A percentile compares a stretch with the other conserved stretches of the same genome.
phyloP scores from a whole-genome alignment of 139 green algal species.

The Pycnococcus provasolii region DNA sequence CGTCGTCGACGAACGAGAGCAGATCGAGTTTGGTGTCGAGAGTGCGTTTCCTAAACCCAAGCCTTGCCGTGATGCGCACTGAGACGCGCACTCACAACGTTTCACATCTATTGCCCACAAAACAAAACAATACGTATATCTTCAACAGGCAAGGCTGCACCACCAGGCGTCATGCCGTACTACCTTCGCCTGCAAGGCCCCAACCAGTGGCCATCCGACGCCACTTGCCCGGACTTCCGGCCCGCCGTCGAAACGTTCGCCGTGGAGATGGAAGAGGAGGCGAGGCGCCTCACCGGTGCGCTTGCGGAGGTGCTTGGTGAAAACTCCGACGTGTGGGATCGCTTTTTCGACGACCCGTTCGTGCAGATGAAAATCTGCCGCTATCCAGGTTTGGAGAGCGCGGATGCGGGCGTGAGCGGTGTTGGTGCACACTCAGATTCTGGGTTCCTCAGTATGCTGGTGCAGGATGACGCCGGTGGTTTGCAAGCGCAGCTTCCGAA shows the following conservation, averaged over 20 bases:
- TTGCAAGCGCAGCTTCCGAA: slow-evolving; percentile 1
- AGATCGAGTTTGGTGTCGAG: slow-evolving; percentile 15
- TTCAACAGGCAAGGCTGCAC: not conserved
- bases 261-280: not conserved
- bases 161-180: not conserved
- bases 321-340: not conserved
- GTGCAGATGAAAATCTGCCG: slow-evolving; percentile 9
- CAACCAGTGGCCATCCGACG: slow-evolving; percentile 13
- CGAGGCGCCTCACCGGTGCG: not conserved
- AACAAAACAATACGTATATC: not conserved
- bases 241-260: not conserved
- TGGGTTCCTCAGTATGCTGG: slow-evolving; percentile 8
- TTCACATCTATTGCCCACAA: not conserved
- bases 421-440: slow-evolving; percentile 8
- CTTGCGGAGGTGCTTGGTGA: not conserved
- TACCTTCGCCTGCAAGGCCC: not conserved
- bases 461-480: slow-evolving; percentile 8
- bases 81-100: not conserved
- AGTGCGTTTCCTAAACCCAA: too few species aligned
- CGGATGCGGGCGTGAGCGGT: not conserved
- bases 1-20: slow-evolving; percentile 5
- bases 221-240: not conserved
- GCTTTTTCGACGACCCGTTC: not conserved
- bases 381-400: not conserved
- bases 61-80: not conserved